These are phyloP conservation scores for Pseudogymnoascus sp. DNA, from an alignment of 2,329 filamentous ascomycete species.

Conservation along the genomic window DNA sequence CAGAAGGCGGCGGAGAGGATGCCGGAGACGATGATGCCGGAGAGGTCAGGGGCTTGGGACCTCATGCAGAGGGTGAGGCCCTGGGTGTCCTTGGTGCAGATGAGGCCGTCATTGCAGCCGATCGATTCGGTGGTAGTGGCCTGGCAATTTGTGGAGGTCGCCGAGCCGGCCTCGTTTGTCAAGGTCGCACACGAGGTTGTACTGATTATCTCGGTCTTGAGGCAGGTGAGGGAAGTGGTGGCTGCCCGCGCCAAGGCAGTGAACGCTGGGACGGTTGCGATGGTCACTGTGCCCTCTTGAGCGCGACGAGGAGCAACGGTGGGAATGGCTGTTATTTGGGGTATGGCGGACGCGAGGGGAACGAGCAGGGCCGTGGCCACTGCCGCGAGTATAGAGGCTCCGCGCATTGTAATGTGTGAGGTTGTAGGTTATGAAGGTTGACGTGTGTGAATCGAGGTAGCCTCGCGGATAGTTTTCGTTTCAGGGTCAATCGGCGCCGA, in stretches of 20 bases:
- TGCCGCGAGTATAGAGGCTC: neutral
- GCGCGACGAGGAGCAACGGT: conserved; percentile 1
- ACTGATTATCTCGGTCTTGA: neutral
- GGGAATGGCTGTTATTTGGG: neutral
- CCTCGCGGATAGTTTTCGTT: neutral
- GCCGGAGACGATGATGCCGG: neutral
- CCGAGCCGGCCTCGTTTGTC: neutral
- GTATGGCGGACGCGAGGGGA: neutral
- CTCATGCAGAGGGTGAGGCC: neutral
- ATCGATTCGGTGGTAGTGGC: neutral
- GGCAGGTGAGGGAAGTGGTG: neutral
- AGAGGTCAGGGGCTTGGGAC: neutral
- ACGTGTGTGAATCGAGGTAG: neutral
- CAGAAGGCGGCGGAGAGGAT: neutral
- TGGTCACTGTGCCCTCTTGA: neutral
- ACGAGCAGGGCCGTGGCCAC: conserved; percentile 4
- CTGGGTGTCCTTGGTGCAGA: neutral
- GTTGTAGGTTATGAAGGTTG: neutral
- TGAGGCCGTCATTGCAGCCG: conserved; percentile 2
- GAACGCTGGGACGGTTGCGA: neutral
- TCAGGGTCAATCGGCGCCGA: neutral
- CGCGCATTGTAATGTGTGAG: neutral
- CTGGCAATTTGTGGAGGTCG: neutral
- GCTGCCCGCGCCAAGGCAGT: neutral
- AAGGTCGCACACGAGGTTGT: neutral